These are phyloP conservation scores for Cnidoscolus chayamansa DNA, from an alignment of 441 rosid species.

Conservation along the genomic window DNA sequence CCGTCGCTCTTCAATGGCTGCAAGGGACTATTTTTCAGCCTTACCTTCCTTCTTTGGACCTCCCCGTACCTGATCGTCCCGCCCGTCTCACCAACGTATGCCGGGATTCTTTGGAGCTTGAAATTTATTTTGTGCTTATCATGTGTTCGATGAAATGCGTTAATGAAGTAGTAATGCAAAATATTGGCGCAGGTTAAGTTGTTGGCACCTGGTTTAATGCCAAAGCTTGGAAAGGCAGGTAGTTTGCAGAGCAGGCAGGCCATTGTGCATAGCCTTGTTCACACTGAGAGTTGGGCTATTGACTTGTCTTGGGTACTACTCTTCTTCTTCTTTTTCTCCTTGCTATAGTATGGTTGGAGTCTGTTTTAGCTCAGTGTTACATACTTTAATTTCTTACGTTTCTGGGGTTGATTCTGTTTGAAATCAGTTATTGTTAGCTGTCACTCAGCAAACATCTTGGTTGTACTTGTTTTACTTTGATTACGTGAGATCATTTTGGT, in stretches of 20 bases:
- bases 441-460: background rate
- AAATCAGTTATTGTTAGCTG: background rate
- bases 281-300: constrained; percentile 91
- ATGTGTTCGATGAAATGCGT: constrained; percentile 28
- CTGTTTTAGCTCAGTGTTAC: background rate
- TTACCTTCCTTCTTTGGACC: constrained; percentile 48
- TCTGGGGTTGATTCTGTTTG: background rate
- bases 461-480: background rate
- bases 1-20: constrained; percentile 65
- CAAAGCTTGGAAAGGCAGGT: constrained; percentile 89
- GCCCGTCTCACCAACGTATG: constrained; percentile 63
- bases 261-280: constrained; percentile 82
- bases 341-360: background rate
- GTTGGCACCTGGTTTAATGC: constrained; percentile 86
- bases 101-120: background rate
- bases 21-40: constrained; percentile 54
- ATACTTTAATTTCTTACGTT: background rate
- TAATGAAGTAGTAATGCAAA: background rate
- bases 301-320: constrained; percentile 78
- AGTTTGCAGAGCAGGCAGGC: constrained; percentile 93
- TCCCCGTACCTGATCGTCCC: constrained; percentile 70
- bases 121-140: too few relatives aligned
- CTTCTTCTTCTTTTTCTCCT: background rate
- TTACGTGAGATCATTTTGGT: background rate
- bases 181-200: constrained; percentile 54